Percentiles rank a stretch among this genome's conserved stretches.
phyloP scores from a whole-genome alignment of 345 rosid genomes.

The Triadica sebifera region DNA sequence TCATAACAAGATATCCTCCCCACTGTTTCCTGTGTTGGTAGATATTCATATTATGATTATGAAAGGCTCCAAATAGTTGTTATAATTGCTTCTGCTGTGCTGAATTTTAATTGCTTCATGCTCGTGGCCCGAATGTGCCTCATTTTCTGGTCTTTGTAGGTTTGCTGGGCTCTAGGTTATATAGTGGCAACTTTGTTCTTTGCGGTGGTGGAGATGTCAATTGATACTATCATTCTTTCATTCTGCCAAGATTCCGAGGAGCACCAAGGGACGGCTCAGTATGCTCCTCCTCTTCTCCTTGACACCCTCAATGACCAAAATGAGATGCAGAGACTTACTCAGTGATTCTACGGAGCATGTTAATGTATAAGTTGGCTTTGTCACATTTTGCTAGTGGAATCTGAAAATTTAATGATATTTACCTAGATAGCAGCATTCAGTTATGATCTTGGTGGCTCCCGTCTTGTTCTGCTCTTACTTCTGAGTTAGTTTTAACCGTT shows the following conservation, averaged over 20 bases:
- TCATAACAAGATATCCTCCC: slow-evolving; percentile 89
- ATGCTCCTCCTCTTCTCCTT: slow-evolving; percentile 88
- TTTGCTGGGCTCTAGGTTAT: slow-evolving; percentile 90
- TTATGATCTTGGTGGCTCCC: background rate
- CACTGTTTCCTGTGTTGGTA: slow-evolving; percentile 93
- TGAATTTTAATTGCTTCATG: background rate
- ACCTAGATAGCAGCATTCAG: background rate
- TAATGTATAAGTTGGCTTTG: slow-evolving; percentile 10
- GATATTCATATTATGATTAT: background rate
- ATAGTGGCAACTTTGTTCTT: slow-evolving; percentile 94
- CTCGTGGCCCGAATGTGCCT: background rate
- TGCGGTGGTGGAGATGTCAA: slow-evolving; percentile 93
- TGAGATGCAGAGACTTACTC: slow-evolving; percentile 69
- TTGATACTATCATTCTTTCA: slow-evolving; percentile 90
- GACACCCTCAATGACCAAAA: slow-evolving; percentile 70
- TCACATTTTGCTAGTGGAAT: background rate
- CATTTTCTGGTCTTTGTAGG: slow-evolving; percentile 41
- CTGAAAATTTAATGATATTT: slow-evolving; percentile 6
- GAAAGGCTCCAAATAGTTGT: background rate
- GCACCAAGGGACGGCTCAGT: slow-evolving; percentile 96
- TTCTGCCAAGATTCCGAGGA: slow-evolving; percentile 97
- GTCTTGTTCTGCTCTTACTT: background rate
- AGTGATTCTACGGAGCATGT: slow-evolving; percentile 29
- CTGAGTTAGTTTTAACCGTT: no score
- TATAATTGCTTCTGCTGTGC: background rate